Conservation (phyloP, 176 grass and related monocot species). For the Dendrocalamus sinicus region DNA sequence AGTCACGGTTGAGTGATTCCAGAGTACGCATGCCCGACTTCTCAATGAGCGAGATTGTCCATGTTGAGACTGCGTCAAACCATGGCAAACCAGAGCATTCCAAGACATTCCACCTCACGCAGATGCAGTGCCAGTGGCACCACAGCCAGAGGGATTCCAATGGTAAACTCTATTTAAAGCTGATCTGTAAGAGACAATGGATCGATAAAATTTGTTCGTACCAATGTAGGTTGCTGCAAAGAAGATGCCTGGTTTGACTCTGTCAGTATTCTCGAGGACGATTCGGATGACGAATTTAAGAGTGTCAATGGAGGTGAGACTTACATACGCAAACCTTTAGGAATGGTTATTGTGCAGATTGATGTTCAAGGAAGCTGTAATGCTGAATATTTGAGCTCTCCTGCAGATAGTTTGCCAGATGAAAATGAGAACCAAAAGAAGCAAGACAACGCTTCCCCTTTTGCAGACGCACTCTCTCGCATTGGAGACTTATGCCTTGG, state of each 20-base stretch:
- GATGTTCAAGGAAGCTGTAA: neutral
- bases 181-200: conserved; percentile 3
- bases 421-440: conserved; percentile 51
- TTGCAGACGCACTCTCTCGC: conserved; percentile 59
- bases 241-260: conserved; percentile 99
- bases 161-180: conserved; percentile 51
- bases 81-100: conserved; percentile 62
- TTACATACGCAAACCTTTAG: neutral
- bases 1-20: conserved; percentile 37
- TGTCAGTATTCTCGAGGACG: conserved; percentile 81
- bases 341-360: conserved; percentile 1
- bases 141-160: conserved; percentile 69
- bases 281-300: conserved; percentile 87
- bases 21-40: conserved; percentile 59
- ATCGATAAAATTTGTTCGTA: conserved; percentile 24
- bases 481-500: conserved; percentile 56
- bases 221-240: conserved; percentile 67
- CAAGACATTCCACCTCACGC: conserved; percentile 73
- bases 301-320: conserved; percentile 77
- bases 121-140: conserved; percentile 73
- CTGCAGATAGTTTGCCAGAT: conserved; percentile 51
- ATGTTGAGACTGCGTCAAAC: conserved; percentile 61
- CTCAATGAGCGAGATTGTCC: conserved; percentile 72
- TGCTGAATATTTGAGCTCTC: conserved; percentile 5
- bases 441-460: conserved; percentile 59